phyloP scores from a whole-genome alignment of 2,329 filamentous ascomycete genomes.

The Paracorniculantispora psalliotae region DNA sequence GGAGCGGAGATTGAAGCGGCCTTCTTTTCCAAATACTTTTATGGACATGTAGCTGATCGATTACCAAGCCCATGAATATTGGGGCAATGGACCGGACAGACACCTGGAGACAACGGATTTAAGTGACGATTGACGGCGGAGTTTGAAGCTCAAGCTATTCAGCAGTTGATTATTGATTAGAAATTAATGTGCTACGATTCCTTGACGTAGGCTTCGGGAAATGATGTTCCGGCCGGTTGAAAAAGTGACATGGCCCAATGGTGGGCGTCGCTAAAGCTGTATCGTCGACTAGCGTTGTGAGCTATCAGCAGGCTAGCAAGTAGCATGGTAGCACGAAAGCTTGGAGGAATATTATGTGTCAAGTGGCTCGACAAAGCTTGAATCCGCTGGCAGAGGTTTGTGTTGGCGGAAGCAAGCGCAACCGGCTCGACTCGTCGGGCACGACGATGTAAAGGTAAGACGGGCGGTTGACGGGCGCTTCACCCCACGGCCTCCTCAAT shows the following conservation, averaged over 20 bases:
- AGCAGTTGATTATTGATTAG: background rate
- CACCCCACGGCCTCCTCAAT: conserved; percentile 11
- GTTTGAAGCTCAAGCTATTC: background rate
- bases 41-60: background rate
- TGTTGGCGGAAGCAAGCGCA: background rate
- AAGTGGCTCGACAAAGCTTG: background rate
- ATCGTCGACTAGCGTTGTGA: background rate
- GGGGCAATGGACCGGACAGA: background rate
- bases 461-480: background rate
- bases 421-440: background rate
- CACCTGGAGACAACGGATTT: background rate
- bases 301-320: background rate
- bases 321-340: background rate
- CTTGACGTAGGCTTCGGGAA: background rate
- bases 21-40: background rate
- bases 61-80: background rate
- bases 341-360: background rate
- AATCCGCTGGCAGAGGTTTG: background rate
- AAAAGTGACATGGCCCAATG: background rate
- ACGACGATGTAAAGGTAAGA: background rate
- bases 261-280: background rate
- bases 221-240: background rate
- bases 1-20: background rate
- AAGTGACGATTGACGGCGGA: background rate
- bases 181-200: background rate